Conservation (phyloP, 2,329 filamentous ascomycete species). For the Purpureocillium lavendulum region DNA sequence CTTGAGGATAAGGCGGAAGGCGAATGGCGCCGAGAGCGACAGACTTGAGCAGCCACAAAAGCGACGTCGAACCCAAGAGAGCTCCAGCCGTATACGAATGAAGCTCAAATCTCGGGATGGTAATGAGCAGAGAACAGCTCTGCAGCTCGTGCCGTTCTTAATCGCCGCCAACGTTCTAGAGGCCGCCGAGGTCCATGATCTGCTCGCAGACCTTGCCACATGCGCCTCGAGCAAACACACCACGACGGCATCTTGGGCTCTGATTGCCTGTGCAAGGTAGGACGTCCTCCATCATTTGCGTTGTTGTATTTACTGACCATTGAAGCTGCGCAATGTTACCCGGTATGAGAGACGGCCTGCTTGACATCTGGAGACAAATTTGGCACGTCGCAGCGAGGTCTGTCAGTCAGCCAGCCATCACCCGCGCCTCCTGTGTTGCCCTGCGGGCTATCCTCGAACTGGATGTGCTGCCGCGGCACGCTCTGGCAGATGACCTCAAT, state of each 20-base stretch:
- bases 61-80: constrained; percentile 34
- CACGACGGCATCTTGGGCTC: constrained; percentile 66
- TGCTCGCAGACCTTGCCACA: constrained; percentile 49
- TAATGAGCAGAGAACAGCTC: constrained; percentile 38
- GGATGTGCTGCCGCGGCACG: constrained; percentile 58
- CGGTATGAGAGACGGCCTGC: constrained; percentile 23
- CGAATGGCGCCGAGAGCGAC: constrained; percentile 14
- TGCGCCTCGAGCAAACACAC: constrained; percentile 63
- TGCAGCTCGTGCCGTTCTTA: constrained; percentile 52
- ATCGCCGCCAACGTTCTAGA: constrained; percentile 36
- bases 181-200: constrained; percentile 41
- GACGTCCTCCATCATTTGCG: constrained; percentile 10
- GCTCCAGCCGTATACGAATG: constrained; percentile 37
- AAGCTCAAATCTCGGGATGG: constrained; percentile 37
- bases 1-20: constrained; percentile 15
- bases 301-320: constrained; percentile 10
- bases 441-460: constrained; percentile 59
- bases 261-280: constrained; percentile 74
- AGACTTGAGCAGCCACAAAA: constrained; percentile 43
- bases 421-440: constrained; percentile 68
- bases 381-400: constrained; percentile 70
- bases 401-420: constrained; percentile 60
- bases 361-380: constrained; percentile 55
- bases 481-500: constrained; percentile 61
- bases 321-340: constrained; percentile 21